Conservation (phyloP, 164 flowering plant genomes). For the Vitis cinerea region DNA sequence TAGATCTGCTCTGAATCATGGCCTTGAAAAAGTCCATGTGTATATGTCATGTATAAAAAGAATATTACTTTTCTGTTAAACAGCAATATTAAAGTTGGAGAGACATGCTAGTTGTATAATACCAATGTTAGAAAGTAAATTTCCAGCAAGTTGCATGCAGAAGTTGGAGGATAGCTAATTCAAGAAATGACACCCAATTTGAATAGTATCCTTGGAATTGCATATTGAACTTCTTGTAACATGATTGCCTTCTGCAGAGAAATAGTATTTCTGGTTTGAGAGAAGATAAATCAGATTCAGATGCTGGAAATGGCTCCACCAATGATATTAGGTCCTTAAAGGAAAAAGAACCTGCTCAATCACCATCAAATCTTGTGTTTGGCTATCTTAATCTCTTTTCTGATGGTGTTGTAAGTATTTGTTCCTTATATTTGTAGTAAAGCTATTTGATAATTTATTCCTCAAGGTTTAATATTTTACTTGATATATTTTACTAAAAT, state of each 20-base stretch:
- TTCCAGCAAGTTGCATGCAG: no score
- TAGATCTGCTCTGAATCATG: background rate
- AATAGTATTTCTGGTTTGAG: conserved; percentile 24
- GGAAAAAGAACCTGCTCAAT: conserved; percentile 26
- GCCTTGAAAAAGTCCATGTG: no score
- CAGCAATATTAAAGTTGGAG: no score
- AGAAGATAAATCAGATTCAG: conserved; percentile 32
- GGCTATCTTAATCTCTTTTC: conserved; percentile 97
- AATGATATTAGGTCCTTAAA: conserved; percentile 6
- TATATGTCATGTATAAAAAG: no score
- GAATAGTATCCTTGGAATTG: background rate
- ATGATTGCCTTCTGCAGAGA: conserved; percentile 54
- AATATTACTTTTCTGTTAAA: no score
- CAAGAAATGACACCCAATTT: background rate
- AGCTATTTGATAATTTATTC: background rate
- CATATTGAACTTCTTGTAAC: conserved; percentile 1
- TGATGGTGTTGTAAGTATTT: conserved; percentile 91
- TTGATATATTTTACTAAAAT: background rate
- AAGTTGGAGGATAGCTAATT: background rate
- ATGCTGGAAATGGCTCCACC: conserved; percentile 24
- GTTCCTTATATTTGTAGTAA: conserved; percentile 7
- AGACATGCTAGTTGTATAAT: no score
- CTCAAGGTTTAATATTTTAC: background rate
- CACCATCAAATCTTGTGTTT: conserved; percentile 78
- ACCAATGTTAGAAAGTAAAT: no score